Evolutionary conservation across 306 rosid species (phyloP).

Genomic region (Pyrus bretschneideri): DNA sequence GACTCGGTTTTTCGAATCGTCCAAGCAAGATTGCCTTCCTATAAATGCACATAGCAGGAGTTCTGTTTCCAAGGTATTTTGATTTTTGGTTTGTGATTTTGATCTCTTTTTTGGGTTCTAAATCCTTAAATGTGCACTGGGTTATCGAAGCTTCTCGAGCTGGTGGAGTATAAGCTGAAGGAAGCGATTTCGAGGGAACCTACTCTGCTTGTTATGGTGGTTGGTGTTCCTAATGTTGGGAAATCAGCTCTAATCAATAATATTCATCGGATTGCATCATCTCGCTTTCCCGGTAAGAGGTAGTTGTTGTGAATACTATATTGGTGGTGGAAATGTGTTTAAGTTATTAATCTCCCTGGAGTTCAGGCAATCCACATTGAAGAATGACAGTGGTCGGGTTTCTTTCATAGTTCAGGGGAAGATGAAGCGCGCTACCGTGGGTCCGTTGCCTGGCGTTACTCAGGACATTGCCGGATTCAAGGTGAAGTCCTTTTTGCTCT

Average conservation of each 20-base stretch:
- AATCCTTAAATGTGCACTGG: not conserved
- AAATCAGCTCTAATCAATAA: constrained; percentile 83
- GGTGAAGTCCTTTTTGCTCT: constrained; percentile 25
- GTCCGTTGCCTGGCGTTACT: constrained; percentile 91
- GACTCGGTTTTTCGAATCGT: constrained; percentile 49
- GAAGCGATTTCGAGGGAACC: constrained; percentile 75
- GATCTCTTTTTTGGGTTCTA: not conserved
- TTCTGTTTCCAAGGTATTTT: constrained; percentile 56
- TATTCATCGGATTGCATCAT: constrained; percentile 70
- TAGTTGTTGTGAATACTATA: not conserved
- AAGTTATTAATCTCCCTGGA: not conserved
- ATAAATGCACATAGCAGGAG: constrained; percentile 81
- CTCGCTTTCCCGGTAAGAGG: constrained; percentile 57
- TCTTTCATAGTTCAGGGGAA: constrained; percentile 63
- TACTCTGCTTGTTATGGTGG: constrained; percentile 87
- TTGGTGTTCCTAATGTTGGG: constrained; percentile 93
- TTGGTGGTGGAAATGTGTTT: not conserved
- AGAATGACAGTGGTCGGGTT: constrained; percentile 12
- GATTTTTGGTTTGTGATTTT: not conserved
- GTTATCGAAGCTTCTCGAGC: constrained; percentile 52
- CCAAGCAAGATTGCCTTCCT: constrained; percentile 60
- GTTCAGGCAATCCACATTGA: constrained; percentile 7
- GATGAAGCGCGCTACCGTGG: constrained; percentile 83
- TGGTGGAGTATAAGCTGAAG: constrained; percentile 73
- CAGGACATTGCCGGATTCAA: constrained; percentile 91